Percentiles rank a stretch among this genome's conserved stretches.
Evolutionary conservation across 208 protist genomes (phyloP).

Genomic region (Trypanosoma grayi): DNA sequence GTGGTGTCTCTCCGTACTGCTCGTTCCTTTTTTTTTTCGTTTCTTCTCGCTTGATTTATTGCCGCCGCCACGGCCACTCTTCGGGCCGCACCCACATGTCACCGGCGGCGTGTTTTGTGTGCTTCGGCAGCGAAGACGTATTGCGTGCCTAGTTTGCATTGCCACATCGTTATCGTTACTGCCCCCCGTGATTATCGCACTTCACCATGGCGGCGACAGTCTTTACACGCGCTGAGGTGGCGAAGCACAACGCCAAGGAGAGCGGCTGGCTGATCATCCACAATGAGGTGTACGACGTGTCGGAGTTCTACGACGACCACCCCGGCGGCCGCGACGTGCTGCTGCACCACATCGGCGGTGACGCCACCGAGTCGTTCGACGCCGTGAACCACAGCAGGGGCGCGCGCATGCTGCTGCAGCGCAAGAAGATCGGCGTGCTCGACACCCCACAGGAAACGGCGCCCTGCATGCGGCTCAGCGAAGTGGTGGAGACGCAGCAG

Average conservation of each 20-base stretch:
- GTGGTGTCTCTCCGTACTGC: too few species aligned
- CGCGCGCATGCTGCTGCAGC: constrained; percentile 40
- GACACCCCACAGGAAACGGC: neutral
- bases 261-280: constrained; percentile 79
- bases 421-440: constrained; percentile 41
- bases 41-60: too few species aligned
- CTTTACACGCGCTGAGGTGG: constrained; percentile 52
- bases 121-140: too few species aligned
- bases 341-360: constrained; percentile 56
- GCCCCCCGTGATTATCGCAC: too few species aligned
- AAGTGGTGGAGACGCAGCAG: constrained; percentile 39
- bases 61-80: too few species aligned
- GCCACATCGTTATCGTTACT: too few species aligned
- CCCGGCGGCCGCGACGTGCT: constrained; percentile 79
- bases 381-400: constrained; percentile 53
- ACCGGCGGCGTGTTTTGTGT: too few species aligned
- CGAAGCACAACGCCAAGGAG: constrained; percentile 51
- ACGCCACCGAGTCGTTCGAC: constrained; percentile 78
- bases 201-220: constrained; percentile 6
- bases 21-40: too few species aligned
- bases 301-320: constrained; percentile 76
- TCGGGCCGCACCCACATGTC: too few species aligned
- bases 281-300: constrained; percentile 75
- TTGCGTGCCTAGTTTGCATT: too few species aligned
- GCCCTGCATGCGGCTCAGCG: constrained; percentile 24